Percentiles rank a stretch among this genome's conserved stretches.
phyloP scores from a whole-genome alignment of 1,139 yeast genomes.

The Nematodospora anomalae region DNA sequence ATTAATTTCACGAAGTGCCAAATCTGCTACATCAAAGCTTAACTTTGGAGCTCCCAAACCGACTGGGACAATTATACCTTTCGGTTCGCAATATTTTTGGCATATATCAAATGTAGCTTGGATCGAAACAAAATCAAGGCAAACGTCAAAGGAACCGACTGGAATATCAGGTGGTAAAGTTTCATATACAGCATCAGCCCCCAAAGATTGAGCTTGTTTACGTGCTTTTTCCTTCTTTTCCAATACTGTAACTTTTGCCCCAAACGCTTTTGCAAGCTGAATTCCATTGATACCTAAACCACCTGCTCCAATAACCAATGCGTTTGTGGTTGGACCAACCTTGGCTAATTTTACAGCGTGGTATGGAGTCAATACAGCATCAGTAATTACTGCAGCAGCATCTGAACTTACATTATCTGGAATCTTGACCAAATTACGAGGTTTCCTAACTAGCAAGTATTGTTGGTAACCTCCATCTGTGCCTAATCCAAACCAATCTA shows the following conservation, averaged over 20 bases:
- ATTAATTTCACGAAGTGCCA: slow-evolving; percentile 39
- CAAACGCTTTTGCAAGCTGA: slow-evolving; percentile 33
- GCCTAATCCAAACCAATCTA: slow-evolving; percentile 31
- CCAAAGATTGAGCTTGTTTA: slow-evolving; percentile 28
- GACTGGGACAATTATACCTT: slow-evolving; percentile 39
- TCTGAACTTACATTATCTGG: slow-evolving; percentile 40
- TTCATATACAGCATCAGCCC: slow-evolving; percentile 40
- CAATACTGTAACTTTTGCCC: slow-evolving; percentile 31
- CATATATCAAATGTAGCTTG: slow-evolving; percentile 35
- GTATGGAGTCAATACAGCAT: slow-evolving; percentile 45
- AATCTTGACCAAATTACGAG: slow-evolving; percentile 32
- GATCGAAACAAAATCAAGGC: slow-evolving; percentile 42
- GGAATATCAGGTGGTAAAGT: slow-evolving; percentile 13
- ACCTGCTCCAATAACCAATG: slow-evolving; percentile 44
- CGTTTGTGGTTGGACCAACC: slow-evolving; percentile 28
- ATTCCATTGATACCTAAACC: slow-evolving; percentile 48
- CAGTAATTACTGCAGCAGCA: slow-evolving; percentile 43
- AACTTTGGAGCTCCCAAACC: slow-evolving; percentile 38
- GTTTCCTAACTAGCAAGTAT: slow-evolving; percentile 32
- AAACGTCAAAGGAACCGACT: slow-evolving; percentile 32
- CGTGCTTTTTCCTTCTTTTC: slow-evolving; percentile 36
- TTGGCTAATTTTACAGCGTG: slow-evolving; percentile 28
- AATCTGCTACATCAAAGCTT: slow-evolving; percentile 28
- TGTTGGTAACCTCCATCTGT: slow-evolving; percentile 46
- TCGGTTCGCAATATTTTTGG: slow-evolving; percentile 28